These are phyloP conservation scores for Salicornia ramosissima DNA, from an alignment of 148 eudicot species.

Conservation along the genomic window DNA sequence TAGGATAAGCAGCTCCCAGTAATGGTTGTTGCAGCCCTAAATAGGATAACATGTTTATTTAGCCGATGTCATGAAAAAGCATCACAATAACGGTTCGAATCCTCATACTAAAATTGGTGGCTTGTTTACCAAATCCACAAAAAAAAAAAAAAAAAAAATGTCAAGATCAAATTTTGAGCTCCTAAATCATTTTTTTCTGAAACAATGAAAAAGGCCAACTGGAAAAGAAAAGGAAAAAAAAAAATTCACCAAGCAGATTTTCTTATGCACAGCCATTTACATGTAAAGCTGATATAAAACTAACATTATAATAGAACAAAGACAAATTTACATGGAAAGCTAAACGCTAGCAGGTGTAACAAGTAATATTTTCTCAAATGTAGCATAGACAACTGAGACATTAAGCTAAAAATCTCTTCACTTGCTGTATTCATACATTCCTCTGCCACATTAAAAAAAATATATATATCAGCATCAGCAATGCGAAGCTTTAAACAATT, in stretches of 20 bases:
- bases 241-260: neutral
- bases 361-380: neutral
- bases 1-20: no score
- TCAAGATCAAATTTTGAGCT: no score
- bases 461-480: neutral
- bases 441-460: neutral
- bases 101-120: no score
- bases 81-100: no score
- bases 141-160: no score
- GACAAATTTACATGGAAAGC: neutral
- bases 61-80: no score
- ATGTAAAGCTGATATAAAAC: neutral
- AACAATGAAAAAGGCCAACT: no score
- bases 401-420: neutral
- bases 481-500: neutral
- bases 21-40: no score
- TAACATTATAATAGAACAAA: neutral
- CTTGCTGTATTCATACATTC: neutral
- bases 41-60: no score
- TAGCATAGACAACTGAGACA: neutral
- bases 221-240: no score
- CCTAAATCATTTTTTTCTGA: no score
- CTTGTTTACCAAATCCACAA: no score
- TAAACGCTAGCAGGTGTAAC: neutral
- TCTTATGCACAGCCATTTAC: constrained; percentile 11